Evolutionary conservation across 305 asterid genomes (phyloP).

Genomic region (Fraxinus albicans): DNA sequence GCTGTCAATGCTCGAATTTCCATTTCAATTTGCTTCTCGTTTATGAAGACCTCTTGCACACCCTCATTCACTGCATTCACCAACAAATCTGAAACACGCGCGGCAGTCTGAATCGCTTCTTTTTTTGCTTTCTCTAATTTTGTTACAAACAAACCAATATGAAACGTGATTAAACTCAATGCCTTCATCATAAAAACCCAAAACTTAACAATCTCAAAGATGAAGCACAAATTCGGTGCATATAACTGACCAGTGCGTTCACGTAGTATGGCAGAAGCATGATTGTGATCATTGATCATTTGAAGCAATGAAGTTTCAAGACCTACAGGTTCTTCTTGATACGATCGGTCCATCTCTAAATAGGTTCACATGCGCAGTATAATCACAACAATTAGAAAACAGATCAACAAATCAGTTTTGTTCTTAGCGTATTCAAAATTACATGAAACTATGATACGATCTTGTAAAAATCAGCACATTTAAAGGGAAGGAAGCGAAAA

Average conservation of each 20-base stretch:
- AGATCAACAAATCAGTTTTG: not conserved
- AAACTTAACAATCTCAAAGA: not conserved
- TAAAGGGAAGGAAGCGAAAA: not conserved
- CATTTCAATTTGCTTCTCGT: slow-evolving; percentile 76
- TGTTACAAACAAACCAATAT: not conserved
- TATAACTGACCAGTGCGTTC: slow-evolving; percentile 55
- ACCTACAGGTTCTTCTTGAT: slow-evolving; percentile 45
- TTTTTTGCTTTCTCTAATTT: slow-evolving; percentile 72
- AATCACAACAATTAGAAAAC: not conserved
- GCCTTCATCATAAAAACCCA: not conserved
- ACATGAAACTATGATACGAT: not conserved
- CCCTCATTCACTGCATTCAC: slow-evolving; percentile 74
- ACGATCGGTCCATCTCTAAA: not conserved
- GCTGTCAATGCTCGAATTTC: slow-evolving; percentile 70
- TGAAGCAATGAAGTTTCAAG: slow-evolving; percentile 69
- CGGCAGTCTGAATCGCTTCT: slow-evolving; percentile 60
- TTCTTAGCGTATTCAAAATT: not conserved
- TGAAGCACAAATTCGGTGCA: not conserved
- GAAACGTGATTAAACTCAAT: not conserved
- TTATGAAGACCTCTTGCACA: slow-evolving; percentile 71
- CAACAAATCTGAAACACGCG: slow-evolving; percentile 60
- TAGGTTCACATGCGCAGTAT: not conserved
- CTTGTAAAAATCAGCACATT: not conserved
- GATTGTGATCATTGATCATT: slow-evolving; percentile 59
- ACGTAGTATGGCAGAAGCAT: slow-evolving; percentile 44